Percentiles rank a stretch among this genome's conserved stretches.
Evolutionary conservation across 257 asterid species (phyloP).

Genomic region (Nicotiana otophora): DNA sequence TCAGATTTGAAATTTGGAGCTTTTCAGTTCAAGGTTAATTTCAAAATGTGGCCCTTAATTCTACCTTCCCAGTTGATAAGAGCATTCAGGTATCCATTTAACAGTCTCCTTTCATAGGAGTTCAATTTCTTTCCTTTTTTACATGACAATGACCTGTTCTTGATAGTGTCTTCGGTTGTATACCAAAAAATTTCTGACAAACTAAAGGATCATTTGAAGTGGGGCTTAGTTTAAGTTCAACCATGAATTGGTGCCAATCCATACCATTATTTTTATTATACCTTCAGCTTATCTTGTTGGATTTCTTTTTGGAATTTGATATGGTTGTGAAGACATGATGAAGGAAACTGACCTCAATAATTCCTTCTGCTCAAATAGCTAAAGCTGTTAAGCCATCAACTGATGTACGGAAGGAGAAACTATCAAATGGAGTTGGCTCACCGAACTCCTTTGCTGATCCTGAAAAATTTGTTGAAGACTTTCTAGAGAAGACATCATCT

Average conservation of each 20-base stretch:
- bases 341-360: neutral
- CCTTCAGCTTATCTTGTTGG: neutral
- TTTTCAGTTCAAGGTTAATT: neutral
- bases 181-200: neutral
- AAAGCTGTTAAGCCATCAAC: conserved; percentile 39
- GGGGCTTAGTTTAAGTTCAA: neutral
- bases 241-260: neutral
- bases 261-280: neutral
- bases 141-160: neutral
- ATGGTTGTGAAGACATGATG: neutral
- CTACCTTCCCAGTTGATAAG: neutral
- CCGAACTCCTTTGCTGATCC: conserved; percentile 48
- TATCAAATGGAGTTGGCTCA: conserved; percentile 18
- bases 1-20: neutral
- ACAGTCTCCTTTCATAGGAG: neutral
- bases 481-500: conserved; percentile 47
- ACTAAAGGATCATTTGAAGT: neutral
- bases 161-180: neutral
- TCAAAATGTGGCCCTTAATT: neutral
- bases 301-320: neutral
- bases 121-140: neutral
- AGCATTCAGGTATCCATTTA: neutral
- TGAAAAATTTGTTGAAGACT: conserved; percentile 54
- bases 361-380: conserved; percentile 12
- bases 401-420: conserved; percentile 42